Conservation (phyloP, 2,329 filamentous ascomycete genomes). For the Aspergillus terreus region DNA sequence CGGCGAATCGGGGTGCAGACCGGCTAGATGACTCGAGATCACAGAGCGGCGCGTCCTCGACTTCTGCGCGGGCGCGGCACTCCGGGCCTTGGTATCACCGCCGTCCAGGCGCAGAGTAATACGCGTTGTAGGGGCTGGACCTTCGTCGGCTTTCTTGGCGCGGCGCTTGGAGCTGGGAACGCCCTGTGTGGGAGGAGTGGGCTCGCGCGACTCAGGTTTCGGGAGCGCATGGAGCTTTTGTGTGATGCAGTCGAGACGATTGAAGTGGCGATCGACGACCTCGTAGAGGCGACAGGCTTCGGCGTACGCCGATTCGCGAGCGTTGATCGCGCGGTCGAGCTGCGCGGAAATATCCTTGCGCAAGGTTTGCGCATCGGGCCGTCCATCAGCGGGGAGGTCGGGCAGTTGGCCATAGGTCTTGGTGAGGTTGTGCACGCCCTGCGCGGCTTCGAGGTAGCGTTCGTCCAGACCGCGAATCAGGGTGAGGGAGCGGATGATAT, state of each 20-base stretch:
- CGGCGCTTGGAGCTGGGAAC: conserved; percentile 33
- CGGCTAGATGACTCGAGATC: conserved; percentile 33
- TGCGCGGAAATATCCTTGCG: conserved; percentile 56
- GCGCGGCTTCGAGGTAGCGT: conserved; percentile 40
- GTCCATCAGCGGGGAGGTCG: conserved; percentile 43
- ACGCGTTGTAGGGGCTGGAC: conserved; percentile 29
- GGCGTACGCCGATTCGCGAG: conserved; percentile 53
- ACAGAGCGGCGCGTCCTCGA: conserved; percentile 35
- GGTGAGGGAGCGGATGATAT: conserved; percentile 60
- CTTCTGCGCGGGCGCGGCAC: conserved; percentile 26
- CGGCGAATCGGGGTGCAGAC: conserved; percentile 42
- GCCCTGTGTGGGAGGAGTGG: conserved; percentile 47
- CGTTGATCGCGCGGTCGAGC: conserved; percentile 52
- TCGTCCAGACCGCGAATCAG: conserved; percentile 53
- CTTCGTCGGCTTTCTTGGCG: conserved; percentile 36
- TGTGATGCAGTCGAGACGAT: conserved; percentile 56
- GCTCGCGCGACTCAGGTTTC: conserved; percentile 58
- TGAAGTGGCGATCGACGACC: conserved; percentile 55
- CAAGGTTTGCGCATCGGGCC: conserved; percentile 50
- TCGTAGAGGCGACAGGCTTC: conserved; percentile 56
- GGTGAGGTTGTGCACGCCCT: conserved; percentile 40
- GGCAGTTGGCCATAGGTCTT: conserved; percentile 49
- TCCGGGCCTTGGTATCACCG: conserved; percentile 9
- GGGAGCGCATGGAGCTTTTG: conserved; percentile 60
- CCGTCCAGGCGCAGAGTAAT: conserved; percentile 42